Percentiles rank a stretch among this genome's conserved stretches.
phyloP scores from a whole-genome alignment of 257 asterid genomes.

The Nicotiana otophora region DNA sequence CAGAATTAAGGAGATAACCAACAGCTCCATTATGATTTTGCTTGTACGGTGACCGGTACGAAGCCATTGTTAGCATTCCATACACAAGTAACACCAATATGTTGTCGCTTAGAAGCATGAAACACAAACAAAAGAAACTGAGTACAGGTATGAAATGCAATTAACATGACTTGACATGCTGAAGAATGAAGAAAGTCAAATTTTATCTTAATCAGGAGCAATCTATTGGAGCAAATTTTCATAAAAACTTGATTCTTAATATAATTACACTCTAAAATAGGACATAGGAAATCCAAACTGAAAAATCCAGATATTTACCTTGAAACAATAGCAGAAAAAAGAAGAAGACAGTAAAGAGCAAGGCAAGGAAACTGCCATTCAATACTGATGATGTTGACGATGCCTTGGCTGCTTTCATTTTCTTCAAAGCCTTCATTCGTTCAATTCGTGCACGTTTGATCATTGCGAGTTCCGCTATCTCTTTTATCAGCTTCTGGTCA shows the following conservation, averaged over 20 bases:
- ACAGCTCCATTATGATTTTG: not conserved
- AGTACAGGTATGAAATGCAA: not conserved
- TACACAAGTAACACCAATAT: not conserved
- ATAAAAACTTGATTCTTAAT: not conserved
- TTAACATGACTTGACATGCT: not conserved
- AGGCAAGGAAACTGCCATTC: conserved; percentile 52
- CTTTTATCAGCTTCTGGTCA: conserved; percentile 72
- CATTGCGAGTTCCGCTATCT: conserved; percentile 59
- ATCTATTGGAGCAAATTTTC: not conserved
- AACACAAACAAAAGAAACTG: not conserved
- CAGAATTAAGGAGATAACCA: not conserved
- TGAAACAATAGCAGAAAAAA: conserved; percentile 57
- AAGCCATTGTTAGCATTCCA: not conserved
- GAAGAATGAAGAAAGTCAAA: not conserved
- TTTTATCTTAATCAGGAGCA: not conserved
- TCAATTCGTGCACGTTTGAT: conserved; percentile 75
- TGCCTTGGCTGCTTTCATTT: conserved; percentile 50
- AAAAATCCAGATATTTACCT: conserved; percentile 33
- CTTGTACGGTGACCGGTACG: not conserved
- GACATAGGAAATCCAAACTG: conserved; percentile 2
- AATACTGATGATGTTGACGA: conserved; percentile 38
- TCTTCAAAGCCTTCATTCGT: conserved; percentile 72
- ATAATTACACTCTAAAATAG: not conserved
- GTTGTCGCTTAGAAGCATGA: not conserved
- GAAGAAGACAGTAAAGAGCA: conserved; percentile 62